Conservation (phyloP, 2,329 filamentous ascomycete genomes). For the Diaporthe ilicicola region DNA sequence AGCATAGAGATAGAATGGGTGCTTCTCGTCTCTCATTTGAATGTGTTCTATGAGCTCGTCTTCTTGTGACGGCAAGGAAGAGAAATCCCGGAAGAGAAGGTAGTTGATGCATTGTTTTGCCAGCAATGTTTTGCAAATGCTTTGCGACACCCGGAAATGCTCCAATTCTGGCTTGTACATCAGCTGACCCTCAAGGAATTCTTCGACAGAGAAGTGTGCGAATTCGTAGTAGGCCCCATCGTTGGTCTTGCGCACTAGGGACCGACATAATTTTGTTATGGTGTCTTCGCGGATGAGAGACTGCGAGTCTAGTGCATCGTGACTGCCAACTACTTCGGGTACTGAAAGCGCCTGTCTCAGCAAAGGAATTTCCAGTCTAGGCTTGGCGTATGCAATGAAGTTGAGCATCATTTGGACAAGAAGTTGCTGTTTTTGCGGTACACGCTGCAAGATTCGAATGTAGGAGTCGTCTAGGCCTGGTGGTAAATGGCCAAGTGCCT, state of each 20-base stretch:
- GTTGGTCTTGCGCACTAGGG: not conserved
- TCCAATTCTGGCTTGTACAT: not conserved
- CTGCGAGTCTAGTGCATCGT: not conserved
- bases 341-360: constrained; percentile 3
- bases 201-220: not conserved
- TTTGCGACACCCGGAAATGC: not conserved
- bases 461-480: constrained; percentile 10
- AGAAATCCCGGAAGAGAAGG: not conserved
- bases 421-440: not conserved
- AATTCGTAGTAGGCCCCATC: not conserved
- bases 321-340: not conserved
- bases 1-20: constrained; percentile 16
- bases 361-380: not conserved
- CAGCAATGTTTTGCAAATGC: not conserved
- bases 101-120: not conserved
- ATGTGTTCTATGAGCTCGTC: not conserved
- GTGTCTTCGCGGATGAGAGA: not conserved
- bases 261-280: not conserved
- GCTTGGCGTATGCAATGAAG: not conserved
- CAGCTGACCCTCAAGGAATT: not conserved
- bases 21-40: not conserved
- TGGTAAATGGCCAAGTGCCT: not conserved
- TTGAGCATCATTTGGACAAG: not conserved
- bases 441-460: not conserved
- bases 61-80: not conserved